A percentile compares a stretch with the other conserved stretches of the same genome.
Evolutionary conservation across 2,329 filamentous ascomycete genomes (phyloP).

Genomic region (Immersiporthe knoxdaviesiana): DNA sequence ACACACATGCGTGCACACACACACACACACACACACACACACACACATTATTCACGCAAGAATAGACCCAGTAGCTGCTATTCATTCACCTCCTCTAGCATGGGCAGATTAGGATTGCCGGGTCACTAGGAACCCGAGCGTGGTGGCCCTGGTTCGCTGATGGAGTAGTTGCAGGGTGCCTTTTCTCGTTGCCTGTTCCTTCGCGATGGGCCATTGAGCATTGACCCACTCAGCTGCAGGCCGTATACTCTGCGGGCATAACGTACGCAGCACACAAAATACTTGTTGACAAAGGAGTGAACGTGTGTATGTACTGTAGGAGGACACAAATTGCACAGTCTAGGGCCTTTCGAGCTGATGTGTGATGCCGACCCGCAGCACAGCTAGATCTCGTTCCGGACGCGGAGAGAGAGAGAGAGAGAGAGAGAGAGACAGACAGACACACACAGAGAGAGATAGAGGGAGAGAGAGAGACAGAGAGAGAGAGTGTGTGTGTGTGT

Average conservation of each 20-base stretch:
- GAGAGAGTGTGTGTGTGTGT: background rate
- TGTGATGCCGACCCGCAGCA: background rate
- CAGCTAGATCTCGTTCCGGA: background rate
- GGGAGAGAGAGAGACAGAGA: no score
- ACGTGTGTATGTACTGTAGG: background rate
- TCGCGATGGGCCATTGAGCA: background rate
- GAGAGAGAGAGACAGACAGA: no score
- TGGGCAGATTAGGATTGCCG: background rate
- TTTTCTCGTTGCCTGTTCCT: slow-evolving; percentile 4
- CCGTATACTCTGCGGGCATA: background rate
- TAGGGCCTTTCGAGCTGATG: background rate
- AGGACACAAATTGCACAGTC: background rate
- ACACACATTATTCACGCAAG: slow-evolving; percentile 22
- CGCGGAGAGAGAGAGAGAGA: no score
- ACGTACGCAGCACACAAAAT: background rate
- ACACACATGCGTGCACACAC: no score
- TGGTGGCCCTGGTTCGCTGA: background rate
- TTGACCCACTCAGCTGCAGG: slow-evolving; percentile 1
- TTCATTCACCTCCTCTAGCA: background rate
- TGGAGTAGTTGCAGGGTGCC: slow-evolving; percentile 4
- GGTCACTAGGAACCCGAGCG: background rate
- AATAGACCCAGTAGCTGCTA: slow-evolving; percentile 12
- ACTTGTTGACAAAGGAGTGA: background rate
- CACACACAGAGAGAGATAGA: no score
- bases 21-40: no score